Conservation (phyloP, 768 basidiomycete species). For the Lactarius vividus region DNA sequence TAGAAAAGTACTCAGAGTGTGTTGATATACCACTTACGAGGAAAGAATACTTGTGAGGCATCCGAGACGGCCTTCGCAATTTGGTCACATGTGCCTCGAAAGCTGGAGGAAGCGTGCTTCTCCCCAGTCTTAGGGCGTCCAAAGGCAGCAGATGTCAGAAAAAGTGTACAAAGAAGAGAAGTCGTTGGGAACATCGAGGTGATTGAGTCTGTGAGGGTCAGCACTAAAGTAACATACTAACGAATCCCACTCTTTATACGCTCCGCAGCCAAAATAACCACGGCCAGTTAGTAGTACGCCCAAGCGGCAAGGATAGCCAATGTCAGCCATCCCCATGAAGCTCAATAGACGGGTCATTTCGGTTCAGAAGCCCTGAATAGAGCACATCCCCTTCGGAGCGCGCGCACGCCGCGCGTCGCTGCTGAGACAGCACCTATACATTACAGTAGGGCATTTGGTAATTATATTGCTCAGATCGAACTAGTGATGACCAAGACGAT, state of each 20-base stretch:
- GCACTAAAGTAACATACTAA: not conserved
- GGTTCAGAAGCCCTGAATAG: no score
- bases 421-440: no score
- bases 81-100: not conserved
- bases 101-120: not conserved
- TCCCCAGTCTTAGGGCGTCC: not conserved
- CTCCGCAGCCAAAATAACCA: no score
- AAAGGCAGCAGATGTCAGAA: not conserved
- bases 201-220: not conserved
- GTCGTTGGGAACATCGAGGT: not conserved
- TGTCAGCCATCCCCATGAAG: no score
- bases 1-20: not conserved
- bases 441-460: no score
- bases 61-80: not conserved
- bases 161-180: not conserved
- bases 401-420: no score
- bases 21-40: not conserved
- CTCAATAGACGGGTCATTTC: no score
- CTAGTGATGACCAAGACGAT: no score
- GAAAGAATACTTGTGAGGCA: slow-evolving; percentile 2
- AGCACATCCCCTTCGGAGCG: no score
- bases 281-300: no score
- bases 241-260: not conserved
- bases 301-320: not conserved
- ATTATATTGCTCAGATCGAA: no score